Percentiles rank a stretch among this genome's conserved stretches.
These are phyloP conservation scores for Przewalskia tangutica DNA, from an alignment of 257 asterid genomes.

Conservation along the genomic window DNA sequence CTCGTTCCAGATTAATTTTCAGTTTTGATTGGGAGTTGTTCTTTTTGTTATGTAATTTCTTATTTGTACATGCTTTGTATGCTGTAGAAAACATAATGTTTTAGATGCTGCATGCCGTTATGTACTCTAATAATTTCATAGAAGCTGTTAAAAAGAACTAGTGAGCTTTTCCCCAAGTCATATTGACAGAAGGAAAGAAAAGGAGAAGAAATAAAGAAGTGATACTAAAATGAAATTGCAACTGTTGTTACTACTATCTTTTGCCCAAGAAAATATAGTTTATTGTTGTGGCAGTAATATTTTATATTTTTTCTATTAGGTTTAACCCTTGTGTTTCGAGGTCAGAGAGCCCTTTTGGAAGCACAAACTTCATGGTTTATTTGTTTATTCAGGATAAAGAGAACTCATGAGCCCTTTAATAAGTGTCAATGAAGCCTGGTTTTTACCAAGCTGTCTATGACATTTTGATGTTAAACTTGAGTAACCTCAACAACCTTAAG, in stretches of 20 bases:
- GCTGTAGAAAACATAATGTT: background rate
- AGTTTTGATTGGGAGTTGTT: background rate
- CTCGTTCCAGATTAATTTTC: slow-evolving; percentile 1
- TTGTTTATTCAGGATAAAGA: background rate
- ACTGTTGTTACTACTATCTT: background rate
- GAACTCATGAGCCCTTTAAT: background rate
- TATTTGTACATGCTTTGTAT: background rate
- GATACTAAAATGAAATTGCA: background rate
- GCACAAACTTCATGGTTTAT: background rate
- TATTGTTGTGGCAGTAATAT: background rate
- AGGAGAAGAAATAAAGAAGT: background rate
- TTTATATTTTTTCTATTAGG: background rate
- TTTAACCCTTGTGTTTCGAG: background rate
- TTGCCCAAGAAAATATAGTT: background rate
- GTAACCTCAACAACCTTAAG: background rate
- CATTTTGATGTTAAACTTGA: background rate
- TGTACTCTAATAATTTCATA: background rate
- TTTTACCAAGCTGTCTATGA: background rate
- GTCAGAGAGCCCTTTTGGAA: background rate
- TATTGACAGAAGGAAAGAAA: background rate
- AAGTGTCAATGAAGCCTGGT: background rate
- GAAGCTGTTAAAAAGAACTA: background rate
- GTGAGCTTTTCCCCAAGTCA: background rate
- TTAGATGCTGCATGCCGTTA: background rate
- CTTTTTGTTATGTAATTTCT: background rate